Evolutionary conservation across 805 yeast genomes (phyloP), one percentile per base, ranked within the genome.

Genomic region (Candida rishiriensis): DNA sequence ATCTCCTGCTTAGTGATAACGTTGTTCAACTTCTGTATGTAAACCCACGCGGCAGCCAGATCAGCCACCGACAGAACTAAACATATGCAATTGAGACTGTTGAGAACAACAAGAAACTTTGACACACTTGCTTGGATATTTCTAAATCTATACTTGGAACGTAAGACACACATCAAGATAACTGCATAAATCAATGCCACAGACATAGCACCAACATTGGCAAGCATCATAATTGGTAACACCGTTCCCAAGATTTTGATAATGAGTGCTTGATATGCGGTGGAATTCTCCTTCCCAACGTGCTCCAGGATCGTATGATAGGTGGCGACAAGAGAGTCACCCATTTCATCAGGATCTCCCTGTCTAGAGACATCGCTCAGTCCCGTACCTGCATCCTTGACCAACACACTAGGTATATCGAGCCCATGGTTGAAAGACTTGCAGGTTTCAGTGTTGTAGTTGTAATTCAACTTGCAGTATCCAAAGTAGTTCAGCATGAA

Each of bases 321-420:
- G 1, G 72, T 69, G 10, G 59, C 51, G 12, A 67, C 70, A 46
- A 75, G 63, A 18, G 73, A 64, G 16, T 68, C 61, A 2, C 76
- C 73, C 49, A 72, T 58, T 10, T 54, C 56, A 3, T 57, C 58
- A 4, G 73, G 61, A 49, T 73, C 66, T 6, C 71, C 66, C 44
- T 66, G 55, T 39, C 64, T 63, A 3, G 79, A 68, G 21, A 71
- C 56, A 21, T 57, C 55, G 10, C 71, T 73, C 34, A 75, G 58
- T 49, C 72, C 78, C 2, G 60, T 61, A 3, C 78, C 80, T 11
- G 79, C 66, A 57, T 79, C 84, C 44, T 71, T 65, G 10, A 77
- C 64, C 13, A 77, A 58, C 12, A 72, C 71, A 8, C 76, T 63
- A 9, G 73, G 59, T 13, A 77, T 51, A 54, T 79, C 81, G 43